phyloP scores from a whole-genome alignment of 1,139 yeast species.

The Debaryomycetaceae sp. region DNA sequence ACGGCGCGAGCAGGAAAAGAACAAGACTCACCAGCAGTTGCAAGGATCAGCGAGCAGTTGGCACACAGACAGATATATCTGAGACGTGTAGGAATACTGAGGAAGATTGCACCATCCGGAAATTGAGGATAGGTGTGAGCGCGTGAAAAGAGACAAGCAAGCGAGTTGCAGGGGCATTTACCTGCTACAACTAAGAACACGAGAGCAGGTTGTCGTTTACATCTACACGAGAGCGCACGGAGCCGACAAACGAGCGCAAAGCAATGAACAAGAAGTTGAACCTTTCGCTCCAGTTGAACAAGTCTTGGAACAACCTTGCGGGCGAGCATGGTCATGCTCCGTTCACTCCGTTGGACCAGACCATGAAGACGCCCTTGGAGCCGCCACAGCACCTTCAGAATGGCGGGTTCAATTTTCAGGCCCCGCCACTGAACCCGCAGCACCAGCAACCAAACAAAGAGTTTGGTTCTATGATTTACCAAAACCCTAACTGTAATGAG shows the following conservation, averaged over 20 bases:
- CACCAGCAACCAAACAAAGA: conserved; percentile 4
- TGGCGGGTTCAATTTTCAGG: conserved; percentile 8
- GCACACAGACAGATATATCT: too few species aligned
- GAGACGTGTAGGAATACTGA: too few species aligned
- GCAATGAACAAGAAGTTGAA: conserved; percentile 29
- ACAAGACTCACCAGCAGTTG: too few species aligned
- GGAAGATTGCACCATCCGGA: too few species aligned
- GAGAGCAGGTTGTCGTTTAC: neutral
- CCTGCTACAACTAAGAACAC: neutral
- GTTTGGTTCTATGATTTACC: conserved; percentile 16
- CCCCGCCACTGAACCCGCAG: neutral
- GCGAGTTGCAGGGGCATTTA: neutral
- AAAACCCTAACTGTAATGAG: conserved; percentile 34
- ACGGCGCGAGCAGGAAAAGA: too few species aligned
- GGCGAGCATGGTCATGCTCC: conserved; percentile 26
- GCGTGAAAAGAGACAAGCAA: too few species aligned
- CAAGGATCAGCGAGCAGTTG: too few species aligned
- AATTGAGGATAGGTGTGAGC: too few species aligned
- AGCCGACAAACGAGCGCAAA: neutral
- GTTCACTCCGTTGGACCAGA: conserved; percentile 47
- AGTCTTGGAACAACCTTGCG: conserved; percentile 20
- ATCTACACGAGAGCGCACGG: neutral
- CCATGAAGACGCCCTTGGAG: conserved; percentile 41
- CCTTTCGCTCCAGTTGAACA: conserved; percentile 29
- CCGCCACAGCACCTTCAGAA: conserved; percentile 14